These are phyloP conservation scores for Hirschfeldia incana DNA, from an alignment of 345 rosid species.

Conservation along the genomic window DNA sequence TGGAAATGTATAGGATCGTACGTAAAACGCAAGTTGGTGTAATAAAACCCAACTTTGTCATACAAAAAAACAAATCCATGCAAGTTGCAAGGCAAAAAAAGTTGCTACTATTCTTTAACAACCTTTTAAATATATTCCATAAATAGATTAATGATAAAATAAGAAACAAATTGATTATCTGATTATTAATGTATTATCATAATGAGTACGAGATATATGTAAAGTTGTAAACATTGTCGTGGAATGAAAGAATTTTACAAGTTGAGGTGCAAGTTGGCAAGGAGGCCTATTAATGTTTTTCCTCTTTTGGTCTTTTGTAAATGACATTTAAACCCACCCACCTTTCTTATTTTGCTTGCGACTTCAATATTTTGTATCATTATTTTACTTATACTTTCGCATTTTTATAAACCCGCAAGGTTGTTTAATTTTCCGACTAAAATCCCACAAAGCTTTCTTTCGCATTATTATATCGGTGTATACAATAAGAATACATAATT, in stretches of 20 bases:
- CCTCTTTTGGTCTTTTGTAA: constrained; percentile 38
- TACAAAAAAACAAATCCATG: constrained; percentile 36
- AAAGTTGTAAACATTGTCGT: constrained; percentile 34
- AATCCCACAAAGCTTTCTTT: too few species aligned
- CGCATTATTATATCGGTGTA: too few species aligned
- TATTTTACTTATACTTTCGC: not conserved
- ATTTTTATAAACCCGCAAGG: not conserved
- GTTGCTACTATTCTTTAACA: constrained; percentile 29
- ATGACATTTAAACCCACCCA: constrained; percentile 36
- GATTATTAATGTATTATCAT: constrained; percentile 21
- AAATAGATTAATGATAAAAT: not conserved
- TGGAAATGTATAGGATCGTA: constrained; percentile 21
- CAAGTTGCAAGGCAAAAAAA: constrained; percentile 37
- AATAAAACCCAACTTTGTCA: constrained; percentile 44
- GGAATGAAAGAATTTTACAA: constrained; percentile 46
- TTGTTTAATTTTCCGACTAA: too few species aligned
- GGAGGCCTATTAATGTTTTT: constrained; percentile 40
- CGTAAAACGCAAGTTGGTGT: constrained; percentile 46
- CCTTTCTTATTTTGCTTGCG: not conserved
- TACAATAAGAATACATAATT: too few species aligned
- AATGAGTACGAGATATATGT: constrained; percentile 34
- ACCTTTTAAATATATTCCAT: constrained; percentile 23
- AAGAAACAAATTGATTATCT: constrained; percentile 29
- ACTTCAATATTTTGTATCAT: not conserved
- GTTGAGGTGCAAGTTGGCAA: constrained; percentile 56